Conservation (phyloP, 176 grass and related monocot species). For the Puya raimondii region DNA sequence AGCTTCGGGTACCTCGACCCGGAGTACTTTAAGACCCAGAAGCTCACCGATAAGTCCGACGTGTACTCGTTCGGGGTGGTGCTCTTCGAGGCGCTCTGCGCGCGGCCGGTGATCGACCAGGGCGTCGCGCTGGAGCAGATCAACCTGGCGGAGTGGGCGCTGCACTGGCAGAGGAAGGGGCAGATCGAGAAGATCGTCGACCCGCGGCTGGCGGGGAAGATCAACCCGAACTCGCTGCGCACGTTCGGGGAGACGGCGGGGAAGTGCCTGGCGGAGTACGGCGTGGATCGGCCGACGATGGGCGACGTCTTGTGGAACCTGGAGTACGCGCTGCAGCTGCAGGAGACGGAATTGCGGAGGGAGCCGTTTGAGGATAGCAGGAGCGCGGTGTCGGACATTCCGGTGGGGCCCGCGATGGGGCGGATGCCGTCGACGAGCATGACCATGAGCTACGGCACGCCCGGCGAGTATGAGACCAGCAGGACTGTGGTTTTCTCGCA, state of each 20-base stretch:
- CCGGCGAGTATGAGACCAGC: background rate
- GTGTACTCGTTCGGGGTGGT: constrained; percentile 48
- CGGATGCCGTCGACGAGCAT: constrained; percentile 22
- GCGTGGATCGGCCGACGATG: constrained; percentile 30
- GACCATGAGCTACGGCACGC: background rate
- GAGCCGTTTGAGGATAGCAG: constrained; percentile 32
- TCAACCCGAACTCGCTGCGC: constrained; percentile 31
- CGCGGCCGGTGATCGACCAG: constrained; percentile 28
- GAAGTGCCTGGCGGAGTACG: constrained; percentile 44
- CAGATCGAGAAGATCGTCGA: constrained; percentile 28
- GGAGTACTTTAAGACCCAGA: constrained; percentile 39
- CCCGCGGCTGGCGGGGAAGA: constrained; percentile 11
- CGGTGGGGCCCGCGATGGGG: constrained; percentile 1
- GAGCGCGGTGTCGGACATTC: background rate
- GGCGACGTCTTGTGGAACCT: constrained; percentile 46
- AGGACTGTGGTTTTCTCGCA: constrained; percentile 19
- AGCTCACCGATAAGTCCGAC: constrained; percentile 41
- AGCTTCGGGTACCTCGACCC: constrained; percentile 40
- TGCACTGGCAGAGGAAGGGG: constrained; percentile 16
- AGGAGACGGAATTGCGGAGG: constrained; percentile 23
- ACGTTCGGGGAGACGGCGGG: constrained; percentile 36
- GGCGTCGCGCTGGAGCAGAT: constrained; percentile 23
- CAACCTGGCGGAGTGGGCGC: constrained; percentile 42
- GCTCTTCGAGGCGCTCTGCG: constrained; percentile 44
- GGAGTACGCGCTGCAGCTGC: constrained; percentile 38